A percentile compares a stretch with the other conserved stretches of the same genome.
phyloP scores from a whole-genome alignment of 2,329 filamentous ascomycete species.

The Ophiocordyceps unilateralis region DNA sequence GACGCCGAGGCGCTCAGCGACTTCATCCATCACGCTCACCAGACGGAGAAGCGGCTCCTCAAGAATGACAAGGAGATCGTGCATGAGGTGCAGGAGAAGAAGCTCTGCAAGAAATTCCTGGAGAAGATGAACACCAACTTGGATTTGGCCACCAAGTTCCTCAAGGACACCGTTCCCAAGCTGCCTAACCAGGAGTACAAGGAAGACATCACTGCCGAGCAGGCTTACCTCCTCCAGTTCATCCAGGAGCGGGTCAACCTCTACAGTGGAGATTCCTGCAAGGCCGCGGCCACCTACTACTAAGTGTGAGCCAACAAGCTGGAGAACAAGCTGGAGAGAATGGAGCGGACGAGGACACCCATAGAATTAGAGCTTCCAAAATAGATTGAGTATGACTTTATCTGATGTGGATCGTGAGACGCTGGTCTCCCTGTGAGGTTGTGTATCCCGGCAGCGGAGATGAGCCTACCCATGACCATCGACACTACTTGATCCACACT shows the following conservation, averaged over 20 bases:
- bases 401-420: too few species aligned
- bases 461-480: background rate
- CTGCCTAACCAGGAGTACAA: background rate
- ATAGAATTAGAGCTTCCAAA: too few species aligned
- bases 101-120: background rate
- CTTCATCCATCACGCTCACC: background rate
- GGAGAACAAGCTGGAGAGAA: too few species aligned
- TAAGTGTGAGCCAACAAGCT: too few species aligned
- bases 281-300: too few species aligned
- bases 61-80: background rate
- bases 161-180: background rate
- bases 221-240: too few species aligned
- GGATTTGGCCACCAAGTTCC: background rate
- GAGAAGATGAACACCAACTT: background rate
- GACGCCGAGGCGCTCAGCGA: background rate
- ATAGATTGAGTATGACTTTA: too few species aligned
- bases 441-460: background rate
- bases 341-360: too few species aligned
- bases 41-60: background rate
- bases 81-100: background rate
- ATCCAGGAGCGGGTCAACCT: too few species aligned
- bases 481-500: background rate
- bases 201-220: too few species aligned
- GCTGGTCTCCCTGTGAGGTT: background rate
- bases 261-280: too few species aligned